Evolutionary conservation across 202 grass and related monocot species (phyloP), one percentile per base, ranked within the genome.

Genomic region (Carex sylvatica): DNA sequence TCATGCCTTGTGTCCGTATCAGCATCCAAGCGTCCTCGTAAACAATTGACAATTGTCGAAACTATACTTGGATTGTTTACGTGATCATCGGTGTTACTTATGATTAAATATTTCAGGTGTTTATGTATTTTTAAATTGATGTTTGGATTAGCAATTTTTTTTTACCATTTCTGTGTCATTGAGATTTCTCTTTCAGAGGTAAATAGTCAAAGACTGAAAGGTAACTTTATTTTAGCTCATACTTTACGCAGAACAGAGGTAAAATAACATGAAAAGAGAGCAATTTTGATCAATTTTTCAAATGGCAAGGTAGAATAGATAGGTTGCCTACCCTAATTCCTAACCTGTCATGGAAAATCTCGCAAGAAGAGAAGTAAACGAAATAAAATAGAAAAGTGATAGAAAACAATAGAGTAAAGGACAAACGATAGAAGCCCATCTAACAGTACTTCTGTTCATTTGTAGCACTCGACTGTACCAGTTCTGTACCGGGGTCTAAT

Each of bases 401-500:
- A 81, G 58, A 18, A 81, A 62, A 47, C 59, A 81, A 44, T n/a
- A 28, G 35, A 67, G 40, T 4, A 51, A 65, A 53, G 20, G 60
- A 81, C 79, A 80, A 80, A 80, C 35, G 35, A 35, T 28, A 67
- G 20, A 81, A 81, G 44, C 20, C 61, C 59, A 66, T 38, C 22
- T 51, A 81, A 81, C 61, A 67, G 35, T 81, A 63, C 79, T 81
- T 74, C n/a, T 28, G 61, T 65, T 81, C 79, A 40, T 81, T 65
- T 81, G 79, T 81, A 46, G 12, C 40, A 3, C 36, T 13, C 2
- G 4, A 81, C 55, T 67, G 55, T 65, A 81, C 38, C 59, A 81
- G 20, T 80, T 53, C 77, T 80, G 77, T 80, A 80, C 56, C 56
- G 54, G 54, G 8, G 77, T 46, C 53, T 80, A 5, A 19, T 8